Evolutionary conservation across 169 alveolate species (phyloP).

Genomic region (Eimeria praecox): DNA sequence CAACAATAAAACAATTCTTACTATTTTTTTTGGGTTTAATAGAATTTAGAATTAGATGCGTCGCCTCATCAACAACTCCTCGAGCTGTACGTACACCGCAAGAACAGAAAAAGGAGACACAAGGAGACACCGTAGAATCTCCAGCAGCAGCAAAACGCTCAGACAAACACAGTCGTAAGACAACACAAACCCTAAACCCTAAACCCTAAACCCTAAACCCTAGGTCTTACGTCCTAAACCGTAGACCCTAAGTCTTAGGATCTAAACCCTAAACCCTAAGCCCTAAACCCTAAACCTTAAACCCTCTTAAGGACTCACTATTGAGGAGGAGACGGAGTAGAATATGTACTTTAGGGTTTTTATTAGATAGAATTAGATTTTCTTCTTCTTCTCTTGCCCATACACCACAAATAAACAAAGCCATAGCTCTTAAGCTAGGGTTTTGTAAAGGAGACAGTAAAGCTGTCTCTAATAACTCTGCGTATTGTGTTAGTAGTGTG

Average conservation of each 20-base stretch:
- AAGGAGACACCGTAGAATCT: neutral
- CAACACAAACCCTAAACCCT: no score
- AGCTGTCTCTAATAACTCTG: neutral
- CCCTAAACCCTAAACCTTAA: neutral
- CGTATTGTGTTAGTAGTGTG: neutral
- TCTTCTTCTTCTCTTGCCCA: conserved; percentile 16
- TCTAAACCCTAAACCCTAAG: no score
- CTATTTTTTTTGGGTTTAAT: neutral
- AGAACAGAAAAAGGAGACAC: neutral
- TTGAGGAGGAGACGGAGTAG: conserved; percentile 4
- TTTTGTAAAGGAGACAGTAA: neutral
- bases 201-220: no score
- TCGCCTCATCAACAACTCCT: neutral
- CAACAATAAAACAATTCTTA: neutral
- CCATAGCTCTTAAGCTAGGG: neutral
- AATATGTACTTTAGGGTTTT: conserved; percentile 2
- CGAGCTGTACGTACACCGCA: neutral
- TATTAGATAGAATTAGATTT: neutral
- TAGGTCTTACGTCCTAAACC: no score
- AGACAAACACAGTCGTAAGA: no score
- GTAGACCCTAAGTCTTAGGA: no score
- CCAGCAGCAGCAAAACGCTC: no score
- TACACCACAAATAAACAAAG: neutral
- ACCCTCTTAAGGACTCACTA: neutral
- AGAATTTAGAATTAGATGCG: neutral